These are phyloP conservation scores for Diospyros lotus DNA, from an alignment of 148 eudicot genomes.

Conservation along the genomic window DNA sequence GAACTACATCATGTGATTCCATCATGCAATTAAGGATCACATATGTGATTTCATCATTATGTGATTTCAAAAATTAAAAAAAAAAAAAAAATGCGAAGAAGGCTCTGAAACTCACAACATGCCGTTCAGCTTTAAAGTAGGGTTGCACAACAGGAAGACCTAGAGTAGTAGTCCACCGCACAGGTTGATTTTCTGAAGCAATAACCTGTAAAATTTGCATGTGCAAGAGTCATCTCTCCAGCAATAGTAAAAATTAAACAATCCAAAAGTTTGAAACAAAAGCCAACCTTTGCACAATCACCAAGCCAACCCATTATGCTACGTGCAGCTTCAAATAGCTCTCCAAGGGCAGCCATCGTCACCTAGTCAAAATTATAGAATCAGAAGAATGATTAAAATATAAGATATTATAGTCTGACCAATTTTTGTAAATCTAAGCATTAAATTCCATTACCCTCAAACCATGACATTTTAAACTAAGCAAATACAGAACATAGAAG, in stretches of 20 bases:
- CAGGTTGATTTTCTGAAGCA: slow-evolving; percentile 86
- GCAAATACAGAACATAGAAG: neutral
- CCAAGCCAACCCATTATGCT: slow-evolving; percentile 90
- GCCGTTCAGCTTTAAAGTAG: slow-evolving; percentile 70
- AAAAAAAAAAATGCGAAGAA: no score
- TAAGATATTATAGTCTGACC: neutral
- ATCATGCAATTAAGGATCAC: neutral
- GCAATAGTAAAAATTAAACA: neutral
- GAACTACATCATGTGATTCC: neutral
- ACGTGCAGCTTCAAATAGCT: slow-evolving; percentile 85
- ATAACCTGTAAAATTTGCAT: slow-evolving; percentile 48
- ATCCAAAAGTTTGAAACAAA: neutral
- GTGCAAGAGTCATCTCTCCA: neutral
- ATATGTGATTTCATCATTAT: no score
- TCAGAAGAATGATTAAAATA: neutral
- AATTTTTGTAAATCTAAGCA: neutral
- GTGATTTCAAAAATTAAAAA: no score
- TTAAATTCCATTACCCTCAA: neutral
- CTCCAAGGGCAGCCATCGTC: slow-evolving; percentile 87
- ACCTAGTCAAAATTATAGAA: slow-evolving; percentile 36
- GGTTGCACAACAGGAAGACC: slow-evolving; percentile 95
- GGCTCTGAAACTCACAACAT: slow-evolving; percentile 42
- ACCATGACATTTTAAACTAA: neutral
- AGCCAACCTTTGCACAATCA: slow-evolving; percentile 84
- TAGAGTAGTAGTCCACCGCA: slow-evolving; percentile 89